Conservation (phyloP, 805 yeast species). For the Starmerella geochares region DNA sequence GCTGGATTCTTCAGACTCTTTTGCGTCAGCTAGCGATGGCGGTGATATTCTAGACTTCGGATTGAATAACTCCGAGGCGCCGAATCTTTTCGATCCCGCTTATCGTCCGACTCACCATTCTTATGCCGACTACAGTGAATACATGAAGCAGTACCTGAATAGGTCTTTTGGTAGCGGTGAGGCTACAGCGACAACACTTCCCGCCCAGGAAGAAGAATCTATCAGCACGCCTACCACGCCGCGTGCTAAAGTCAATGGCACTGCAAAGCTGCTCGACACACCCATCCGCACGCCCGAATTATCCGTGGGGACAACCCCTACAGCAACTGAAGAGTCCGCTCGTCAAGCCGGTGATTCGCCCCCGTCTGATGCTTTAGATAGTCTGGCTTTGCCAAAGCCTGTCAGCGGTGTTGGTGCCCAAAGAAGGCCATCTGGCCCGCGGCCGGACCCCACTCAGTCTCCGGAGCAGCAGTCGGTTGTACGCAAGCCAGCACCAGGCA, state of each 20-base stretch:
- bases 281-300: slow-evolving; percentile 20
- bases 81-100: slow-evolving; percentile 13
- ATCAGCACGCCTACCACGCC: background rate
- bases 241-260: background rate
- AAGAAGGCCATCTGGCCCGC: slow-evolving; percentile 18
- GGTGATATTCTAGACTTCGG: slow-evolving; percentile 1
- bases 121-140: slow-evolving; percentile 27
- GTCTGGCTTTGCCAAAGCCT: slow-evolving; percentile 3
- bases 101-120: slow-evolving; percentile 24
- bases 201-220: background rate
- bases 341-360: slow-evolving; percentile 2
- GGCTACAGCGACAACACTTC: background rate
- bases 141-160: slow-evolving; percentile 25
- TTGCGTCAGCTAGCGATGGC: slow-evolving; percentile 25
- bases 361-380: background rate
- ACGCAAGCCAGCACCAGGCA: slow-evolving; percentile 5
- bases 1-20: slow-evolving; percentile 23
- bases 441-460: slow-evolving; percentile 14
- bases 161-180: slow-evolving; percentile 2
- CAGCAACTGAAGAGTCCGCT: background rate
- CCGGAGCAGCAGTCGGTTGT: background rate
- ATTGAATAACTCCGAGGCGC: background rate
- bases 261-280: slow-evolving; percentile 19
- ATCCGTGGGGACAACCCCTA: background rate
- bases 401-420: background rate